Base-by-base conservation (phyloP, 371 early-diverging fungal species). In the Mortierella polycephala region DNA sequence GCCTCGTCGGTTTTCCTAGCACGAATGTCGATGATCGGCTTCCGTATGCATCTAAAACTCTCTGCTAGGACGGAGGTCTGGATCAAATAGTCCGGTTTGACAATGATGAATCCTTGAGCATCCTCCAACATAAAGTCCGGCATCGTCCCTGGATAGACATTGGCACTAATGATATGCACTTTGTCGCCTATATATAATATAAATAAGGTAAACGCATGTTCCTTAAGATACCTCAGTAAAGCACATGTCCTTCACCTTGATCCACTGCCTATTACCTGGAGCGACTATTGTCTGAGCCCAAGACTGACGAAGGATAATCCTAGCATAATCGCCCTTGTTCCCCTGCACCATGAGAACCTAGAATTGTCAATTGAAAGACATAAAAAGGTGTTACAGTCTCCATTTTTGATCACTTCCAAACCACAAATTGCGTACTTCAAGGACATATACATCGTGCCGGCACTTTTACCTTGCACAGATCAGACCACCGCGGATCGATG, bases 61-160 rank as follows among this genome's bases (percentile, higher is more conserved):
- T 93, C 93, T 0, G 97, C 84, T 1, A 95, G 85, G 1, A 86
- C 82, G 1, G 97, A 95, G 20, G 91, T 87, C 0, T 95, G 86
- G 14, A 98, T 84, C 12, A 98, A 82, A 3, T 71, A 75, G 62
- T 98, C 98, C 0, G 98, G 98, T 56, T 94, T 89, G 13, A 93
- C 76, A 30, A 96, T 86, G 12, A 94, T 73, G 42, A 86, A 83
- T 21, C 87, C 82, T 2, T 83, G 69, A 7, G 69, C 49, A 41
- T 87, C 83, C 55, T 90, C 86, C 47, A 93, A 71, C 14, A 87
- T 71, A 12, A 88, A 71, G 21, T 66, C 80, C 41, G 51, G 58
- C 1, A 11, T 20, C 9, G 23, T 65, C 5, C 18, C 20, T 2
- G 56, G 13, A 39, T 55, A 62, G 7, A 66, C 49, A 30, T 53